Evolutionary conservation across 2,329 filamentous ascomycete species (phyloP).

Genomic region (Fusarium tanahbumbuense): DNA sequence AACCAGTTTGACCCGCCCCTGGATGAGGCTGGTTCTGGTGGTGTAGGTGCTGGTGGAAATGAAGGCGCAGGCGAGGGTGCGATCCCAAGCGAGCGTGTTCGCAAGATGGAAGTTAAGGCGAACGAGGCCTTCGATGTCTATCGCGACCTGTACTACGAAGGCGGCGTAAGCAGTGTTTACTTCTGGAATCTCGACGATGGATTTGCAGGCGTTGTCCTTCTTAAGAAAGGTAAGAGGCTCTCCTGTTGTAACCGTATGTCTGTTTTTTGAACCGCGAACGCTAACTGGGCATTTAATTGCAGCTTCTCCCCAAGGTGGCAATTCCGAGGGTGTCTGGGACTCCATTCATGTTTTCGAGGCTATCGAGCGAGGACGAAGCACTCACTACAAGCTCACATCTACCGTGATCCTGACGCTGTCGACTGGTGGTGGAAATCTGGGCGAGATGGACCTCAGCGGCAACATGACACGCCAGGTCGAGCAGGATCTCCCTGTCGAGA

Average conservation of each 20-base stretch:
- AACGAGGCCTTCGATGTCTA: conserved; percentile 99
- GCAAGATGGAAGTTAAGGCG: conserved; percentile 92
- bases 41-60: conserved; percentile 64
- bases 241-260: not conserved
- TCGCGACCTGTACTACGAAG: conserved; percentile 95
- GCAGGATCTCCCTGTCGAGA: conserved; percentile 87
- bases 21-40: conserved; percentile 69
- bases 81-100: conserved; percentile 87
- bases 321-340: conserved; percentile 89
- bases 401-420: conserved; percentile 94
- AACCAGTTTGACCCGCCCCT: conserved; percentile 97
- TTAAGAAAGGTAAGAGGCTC: conserved; percentile 84
- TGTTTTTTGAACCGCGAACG: not conserved
- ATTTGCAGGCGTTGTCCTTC: conserved; percentile 92
- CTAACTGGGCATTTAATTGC: conserved; percentile 23
- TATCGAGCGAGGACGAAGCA: conserved; percentile 88
- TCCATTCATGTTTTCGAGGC: conserved; percentile 99
- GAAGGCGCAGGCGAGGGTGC: conserved; percentile 80
- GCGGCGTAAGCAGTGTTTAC: conserved; percentile 94
- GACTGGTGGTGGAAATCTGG: conserved; percentile 69
- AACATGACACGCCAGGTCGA: conserved; percentile 99
- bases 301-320: conserved; percentile 75
- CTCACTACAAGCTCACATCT: conserved; percentile 97
- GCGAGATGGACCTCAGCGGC: conserved; percentile 90
- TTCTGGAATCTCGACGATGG: conserved; percentile 99